Evolutionary conservation across 1,139 yeast species (phyloP), one percentile per base, ranked within the genome.

Genomic region (Saccharomyces hybrid): DNA sequence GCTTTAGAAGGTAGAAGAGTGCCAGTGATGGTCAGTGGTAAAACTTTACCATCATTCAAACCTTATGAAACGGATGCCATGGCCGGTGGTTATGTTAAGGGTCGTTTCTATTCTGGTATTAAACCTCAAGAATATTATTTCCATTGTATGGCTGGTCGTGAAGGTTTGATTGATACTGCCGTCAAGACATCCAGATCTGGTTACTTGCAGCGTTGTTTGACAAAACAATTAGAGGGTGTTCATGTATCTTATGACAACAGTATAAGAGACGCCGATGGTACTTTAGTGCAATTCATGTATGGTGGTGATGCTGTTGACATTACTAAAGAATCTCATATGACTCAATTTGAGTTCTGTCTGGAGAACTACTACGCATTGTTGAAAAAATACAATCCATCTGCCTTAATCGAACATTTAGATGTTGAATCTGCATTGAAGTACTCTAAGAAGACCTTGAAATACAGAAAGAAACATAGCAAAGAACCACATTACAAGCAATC

Each of bases 71-170:
- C 99, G 28, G 93, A 89, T 71, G 97, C 98, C 5, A 82, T 95
- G 71, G 98, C 99, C 34, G 99, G 99, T 78, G 99, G 99, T 55
- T 95, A 90, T 71, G 89, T 95, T 70, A 88, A 93, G 70, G 95
- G 96, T 60, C 87, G 99, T 67, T 95, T 95, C 83, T 93, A 90
- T 73, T 89, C 98, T 44, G 99, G 99, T 73, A 88, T 95, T 63
- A 84, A 89, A 71, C 99, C 99, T n/a, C 99, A 95, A 75, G 99
- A 95, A 72, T 95, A 95, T 73, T 95, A 91, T 70, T 95, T 95
- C 93, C 99, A 95, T 77, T 93, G 99, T 79, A 95, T 95, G 99
- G 99, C 99, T 56, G 99, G 99, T 73, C 86, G 99, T 78, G 99
- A 95, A 80, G 99, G 99, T 75, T 82, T 95, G 70, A 95, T 95